Conservation (phyloP, 139 green algal genomes). For the Micractinium conductrix region DNA sequence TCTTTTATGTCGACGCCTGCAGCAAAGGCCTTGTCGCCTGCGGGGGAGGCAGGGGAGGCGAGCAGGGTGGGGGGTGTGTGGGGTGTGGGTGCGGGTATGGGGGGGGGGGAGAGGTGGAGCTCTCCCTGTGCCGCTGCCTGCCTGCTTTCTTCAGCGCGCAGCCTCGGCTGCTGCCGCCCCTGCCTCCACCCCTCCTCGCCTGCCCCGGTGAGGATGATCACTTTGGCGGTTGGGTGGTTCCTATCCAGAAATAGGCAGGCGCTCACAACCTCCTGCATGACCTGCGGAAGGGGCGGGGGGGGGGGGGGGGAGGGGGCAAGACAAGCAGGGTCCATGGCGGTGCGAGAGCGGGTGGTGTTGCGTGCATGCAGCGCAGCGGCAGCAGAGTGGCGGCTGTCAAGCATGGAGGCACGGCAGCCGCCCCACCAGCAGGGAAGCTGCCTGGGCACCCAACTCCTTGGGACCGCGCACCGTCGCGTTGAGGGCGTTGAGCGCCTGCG, state of each 20-base stretch:
- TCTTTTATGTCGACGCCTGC: slow-evolving; percentile 83
- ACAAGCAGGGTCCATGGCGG: too few relatives aligned
- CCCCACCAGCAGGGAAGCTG: too few relatives aligned
- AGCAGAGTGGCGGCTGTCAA: too few relatives aligned
- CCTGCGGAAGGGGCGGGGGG: not conserved
- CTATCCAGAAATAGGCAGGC: slow-evolving; percentile 31
- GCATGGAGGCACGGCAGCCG: too few relatives aligned
- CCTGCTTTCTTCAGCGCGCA: not conserved
- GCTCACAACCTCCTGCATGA: slow-evolving; percentile 21
- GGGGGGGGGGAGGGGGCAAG: too few relatives aligned
- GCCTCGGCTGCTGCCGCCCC: not conserved
- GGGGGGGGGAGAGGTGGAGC: too few relatives aligned
- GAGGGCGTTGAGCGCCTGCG: slow-evolving; percentile 33
- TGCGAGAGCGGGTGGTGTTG: not conserved
- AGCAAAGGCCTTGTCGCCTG: slow-evolving; percentile 73
- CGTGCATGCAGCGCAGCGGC: not conserved
- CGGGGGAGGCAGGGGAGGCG: not conserved
- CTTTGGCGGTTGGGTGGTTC: slow-evolving; percentile 13
- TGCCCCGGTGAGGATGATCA: slow-evolving; percentile 73
- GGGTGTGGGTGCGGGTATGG: too few relatives aligned
- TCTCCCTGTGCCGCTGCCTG: too few relatives aligned
- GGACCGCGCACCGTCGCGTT: slow-evolving; percentile 13
- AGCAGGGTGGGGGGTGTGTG: too few relatives aligned
- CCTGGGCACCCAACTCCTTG: too few relatives aligned
- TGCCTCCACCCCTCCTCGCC: slow-evolving; percentile 3